phyloP scores from a whole-genome alignment of 2,329 filamentous ascomycete genomes.

The Venturia oleaginea region DNA sequence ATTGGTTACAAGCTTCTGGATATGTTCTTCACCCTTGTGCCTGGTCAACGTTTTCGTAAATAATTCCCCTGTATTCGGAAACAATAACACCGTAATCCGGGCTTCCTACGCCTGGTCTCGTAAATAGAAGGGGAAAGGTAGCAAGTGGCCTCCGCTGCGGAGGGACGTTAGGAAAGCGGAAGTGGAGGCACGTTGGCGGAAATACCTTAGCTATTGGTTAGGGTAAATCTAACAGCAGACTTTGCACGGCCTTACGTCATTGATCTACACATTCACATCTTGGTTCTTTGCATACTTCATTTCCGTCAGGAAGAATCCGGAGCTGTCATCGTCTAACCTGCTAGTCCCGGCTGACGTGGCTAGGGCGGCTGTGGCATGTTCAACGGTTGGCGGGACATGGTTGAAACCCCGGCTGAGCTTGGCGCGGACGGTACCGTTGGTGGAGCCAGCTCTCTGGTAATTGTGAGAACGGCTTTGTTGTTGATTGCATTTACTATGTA shows the following conservation, averaged over 20 bases:
- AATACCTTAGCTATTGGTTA: neutral
- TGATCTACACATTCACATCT: neutral
- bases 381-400: neutral
- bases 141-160: too few species aligned
- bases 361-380: neutral
- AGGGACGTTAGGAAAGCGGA: too few species aligned
- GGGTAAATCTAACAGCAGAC: neutral
- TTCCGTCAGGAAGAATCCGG: neutral
- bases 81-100: too few species aligned
- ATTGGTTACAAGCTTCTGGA: too few species aligned
- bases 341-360: neutral
- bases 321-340: neutral
- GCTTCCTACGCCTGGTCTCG: too few species aligned
- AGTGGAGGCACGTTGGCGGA: too few species aligned
- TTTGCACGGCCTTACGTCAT: neutral
- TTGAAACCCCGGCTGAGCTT: neutral
- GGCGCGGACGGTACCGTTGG: neutral
- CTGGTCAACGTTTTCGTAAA: too few species aligned
- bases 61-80: too few species aligned
- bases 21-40: too few species aligned
- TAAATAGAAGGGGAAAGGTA: too few species aligned
- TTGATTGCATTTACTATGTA: neutral
- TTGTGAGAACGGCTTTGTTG: neutral
- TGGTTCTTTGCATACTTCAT: neutral
- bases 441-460: neutral